These are phyloP conservation scores for Manihot esculenta DNA, from an alignment of 441 rosid species.

Conservation along the genomic window DNA sequence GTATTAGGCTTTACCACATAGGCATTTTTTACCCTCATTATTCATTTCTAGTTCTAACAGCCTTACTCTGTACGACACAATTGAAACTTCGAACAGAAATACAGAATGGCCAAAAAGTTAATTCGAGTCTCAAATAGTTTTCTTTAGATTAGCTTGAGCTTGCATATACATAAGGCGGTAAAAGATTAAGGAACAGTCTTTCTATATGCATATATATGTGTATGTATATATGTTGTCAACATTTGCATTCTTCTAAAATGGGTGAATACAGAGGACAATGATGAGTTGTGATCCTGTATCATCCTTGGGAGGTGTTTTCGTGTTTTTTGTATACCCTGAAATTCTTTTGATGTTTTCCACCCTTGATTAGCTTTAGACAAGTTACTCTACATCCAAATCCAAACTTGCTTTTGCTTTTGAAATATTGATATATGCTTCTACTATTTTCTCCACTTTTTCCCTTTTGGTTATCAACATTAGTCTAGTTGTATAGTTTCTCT, in stretches of 20 bases:
- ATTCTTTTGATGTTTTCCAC: not conserved
- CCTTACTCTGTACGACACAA: not conserved
- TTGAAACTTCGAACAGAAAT: too few species aligned
- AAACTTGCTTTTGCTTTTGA: not conserved
- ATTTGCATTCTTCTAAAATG: not conserved
- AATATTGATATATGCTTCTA: not conserved
- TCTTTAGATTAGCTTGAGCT: not conserved
- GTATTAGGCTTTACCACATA: conserved; percentile 31
- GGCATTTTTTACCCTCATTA: not conserved
- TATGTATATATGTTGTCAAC: not conserved
- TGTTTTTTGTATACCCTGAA: not conserved
- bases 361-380: conserved; percentile 5
- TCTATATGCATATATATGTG: not conserved
- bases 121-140: not conserved
- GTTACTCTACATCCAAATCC: not conserved
- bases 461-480: not conserved
- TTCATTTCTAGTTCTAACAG: not conserved
- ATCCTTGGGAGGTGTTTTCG: not conserved
- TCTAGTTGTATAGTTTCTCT: not conserved
- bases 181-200: not conserved
- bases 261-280: not conserved
- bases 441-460: not conserved
- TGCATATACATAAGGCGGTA: not conserved
- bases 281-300: not conserved
- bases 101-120: too few species aligned